Evolutionary conservation across 371 early-diverging fungal genomes (phyloP).

Genomic region (Polyrhizophydium stewartii): DNA sequence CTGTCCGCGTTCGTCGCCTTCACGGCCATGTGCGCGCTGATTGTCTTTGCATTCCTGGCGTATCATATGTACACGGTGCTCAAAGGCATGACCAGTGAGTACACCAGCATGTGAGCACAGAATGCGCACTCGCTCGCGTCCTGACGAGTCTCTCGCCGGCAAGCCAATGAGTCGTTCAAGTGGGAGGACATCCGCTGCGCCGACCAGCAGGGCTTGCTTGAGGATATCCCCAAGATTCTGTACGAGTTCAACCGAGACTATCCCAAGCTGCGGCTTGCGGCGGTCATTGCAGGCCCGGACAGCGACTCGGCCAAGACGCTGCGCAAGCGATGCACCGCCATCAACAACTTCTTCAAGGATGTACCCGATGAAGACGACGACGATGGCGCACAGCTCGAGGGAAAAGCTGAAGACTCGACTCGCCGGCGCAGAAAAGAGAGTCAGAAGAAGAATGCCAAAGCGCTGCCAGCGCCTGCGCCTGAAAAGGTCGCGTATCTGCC

Average conservation of each 20-base stretch:
- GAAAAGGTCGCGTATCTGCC: neutral
- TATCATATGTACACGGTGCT: neutral
- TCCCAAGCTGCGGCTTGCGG: neutral
- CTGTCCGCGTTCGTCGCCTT: neutral
- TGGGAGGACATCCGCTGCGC: neutral
- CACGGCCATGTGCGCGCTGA: neutral
- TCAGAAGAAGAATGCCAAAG: no score
- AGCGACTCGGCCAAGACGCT: neutral
- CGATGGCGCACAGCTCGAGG: neutral
- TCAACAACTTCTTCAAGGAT: neutral
- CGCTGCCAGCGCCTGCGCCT: neutral
- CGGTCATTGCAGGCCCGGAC: neutral
- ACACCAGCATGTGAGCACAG: constrained; percentile 1
- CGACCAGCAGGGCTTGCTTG: neutral
- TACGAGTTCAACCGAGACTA: neutral
- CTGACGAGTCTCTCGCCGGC: constrained; percentile 82
- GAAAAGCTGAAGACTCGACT: neutral
- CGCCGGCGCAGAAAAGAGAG: neutral
- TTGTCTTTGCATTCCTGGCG: neutral
- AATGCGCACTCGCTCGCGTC: constrained; percentile 63
- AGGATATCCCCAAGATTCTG: neutral
- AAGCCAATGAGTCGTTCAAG: constrained; percentile 22
- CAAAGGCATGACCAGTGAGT: neutral
- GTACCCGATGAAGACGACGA: neutral
- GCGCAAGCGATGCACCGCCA: neutral